phyloP scores from a whole-genome alignment of 2,329 filamentous ascomycete species.

The Pseudogymnoascus sp. region DNA sequence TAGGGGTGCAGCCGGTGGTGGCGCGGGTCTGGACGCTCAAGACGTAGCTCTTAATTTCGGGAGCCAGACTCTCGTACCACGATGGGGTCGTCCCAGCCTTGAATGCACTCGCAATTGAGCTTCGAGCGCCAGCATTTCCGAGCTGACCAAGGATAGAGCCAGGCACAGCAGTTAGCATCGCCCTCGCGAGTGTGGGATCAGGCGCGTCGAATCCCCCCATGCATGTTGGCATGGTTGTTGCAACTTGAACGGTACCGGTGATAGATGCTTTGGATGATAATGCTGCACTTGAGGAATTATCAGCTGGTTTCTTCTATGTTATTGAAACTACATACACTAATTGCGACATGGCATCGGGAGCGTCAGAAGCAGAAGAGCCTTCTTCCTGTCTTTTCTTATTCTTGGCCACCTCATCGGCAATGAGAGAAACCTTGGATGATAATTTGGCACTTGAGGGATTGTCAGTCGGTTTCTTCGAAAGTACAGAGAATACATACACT shows the following conservation, averaged over 20 bases:
- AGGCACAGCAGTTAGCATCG: neutral
- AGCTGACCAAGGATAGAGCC: neutral
- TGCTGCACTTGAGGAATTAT: neutral
- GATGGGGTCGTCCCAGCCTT: neutral
- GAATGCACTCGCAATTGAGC: neutral
- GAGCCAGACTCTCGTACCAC: neutral
- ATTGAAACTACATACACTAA: neutral
- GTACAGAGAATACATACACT: neutral
- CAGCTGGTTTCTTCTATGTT: neutral
- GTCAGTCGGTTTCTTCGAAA: neutral
- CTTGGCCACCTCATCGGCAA: neutral
- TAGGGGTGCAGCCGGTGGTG: neutral
- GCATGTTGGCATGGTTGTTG: neutral
- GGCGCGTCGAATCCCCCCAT: neutral
- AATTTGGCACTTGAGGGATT: neutral
- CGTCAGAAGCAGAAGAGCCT: neutral
- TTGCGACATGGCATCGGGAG: neutral
- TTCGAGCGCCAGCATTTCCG: neutral
- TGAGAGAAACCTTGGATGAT: neutral
- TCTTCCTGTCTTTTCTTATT: neutral
- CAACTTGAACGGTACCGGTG: neutral
- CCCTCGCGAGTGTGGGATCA: neutral
- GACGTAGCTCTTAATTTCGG: neutral
- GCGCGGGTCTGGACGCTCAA: neutral
- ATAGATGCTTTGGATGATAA: neutral